These are phyloP conservation scores for Euclidium syriacum DNA, from an alignment of 345 rosid genomes.

Conservation along the genomic window DNA sequence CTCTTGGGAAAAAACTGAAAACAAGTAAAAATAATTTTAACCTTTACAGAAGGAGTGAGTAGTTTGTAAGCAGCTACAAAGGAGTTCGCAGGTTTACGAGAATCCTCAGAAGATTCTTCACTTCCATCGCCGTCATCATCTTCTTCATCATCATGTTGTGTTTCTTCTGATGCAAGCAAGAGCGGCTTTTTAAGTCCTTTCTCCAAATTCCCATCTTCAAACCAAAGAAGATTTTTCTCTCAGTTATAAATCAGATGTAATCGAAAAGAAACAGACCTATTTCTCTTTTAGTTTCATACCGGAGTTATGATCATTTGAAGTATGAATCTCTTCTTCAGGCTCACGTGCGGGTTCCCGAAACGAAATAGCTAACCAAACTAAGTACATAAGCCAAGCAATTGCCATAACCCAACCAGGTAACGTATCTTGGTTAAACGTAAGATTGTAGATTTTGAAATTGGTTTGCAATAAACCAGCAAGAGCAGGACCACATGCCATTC, in stretches of 20 bases:
- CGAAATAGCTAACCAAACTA: slow-evolving; percentile 69
- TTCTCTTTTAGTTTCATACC: slow-evolving; percentile 33
- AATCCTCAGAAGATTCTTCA: slow-evolving; percentile 59
- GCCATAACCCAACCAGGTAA: slow-evolving; percentile 98
- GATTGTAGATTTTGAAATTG: slow-evolving; percentile 60
- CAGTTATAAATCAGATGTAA: not conserved
- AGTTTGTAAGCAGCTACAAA: slow-evolving; percentile 66
- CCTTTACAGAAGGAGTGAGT: slow-evolving; percentile 95
- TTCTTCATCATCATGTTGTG: slow-evolving; percentile 43
- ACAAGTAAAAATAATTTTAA: too few species aligned
- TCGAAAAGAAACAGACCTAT: not conserved
- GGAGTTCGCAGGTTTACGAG: slow-evolving; percentile 65
- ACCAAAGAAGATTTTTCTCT: slow-evolving; percentile 24
- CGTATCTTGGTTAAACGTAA: slow-evolving; percentile 69
- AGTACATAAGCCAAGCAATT: slow-evolving; percentile 78
- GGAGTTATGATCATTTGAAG: slow-evolving; percentile 31
- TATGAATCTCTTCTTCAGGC: slow-evolving; percentile 40
- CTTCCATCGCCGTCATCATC: slow-evolving; percentile 62
- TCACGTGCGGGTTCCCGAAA: slow-evolving; percentile 71
- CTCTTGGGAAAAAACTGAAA: not conserved
- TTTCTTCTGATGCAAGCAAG: slow-evolving; percentile 46
- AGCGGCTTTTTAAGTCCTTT: slow-evolving; percentile 65
- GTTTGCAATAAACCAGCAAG: slow-evolving; percentile 89
- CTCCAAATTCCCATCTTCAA: slow-evolving; percentile 45
- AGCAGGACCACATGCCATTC: slow-evolving; percentile 99